These are phyloP conservation scores for Flaveria floridana DNA, from an alignment of 140 eudicot species.

Conservation along the genomic window DNA sequence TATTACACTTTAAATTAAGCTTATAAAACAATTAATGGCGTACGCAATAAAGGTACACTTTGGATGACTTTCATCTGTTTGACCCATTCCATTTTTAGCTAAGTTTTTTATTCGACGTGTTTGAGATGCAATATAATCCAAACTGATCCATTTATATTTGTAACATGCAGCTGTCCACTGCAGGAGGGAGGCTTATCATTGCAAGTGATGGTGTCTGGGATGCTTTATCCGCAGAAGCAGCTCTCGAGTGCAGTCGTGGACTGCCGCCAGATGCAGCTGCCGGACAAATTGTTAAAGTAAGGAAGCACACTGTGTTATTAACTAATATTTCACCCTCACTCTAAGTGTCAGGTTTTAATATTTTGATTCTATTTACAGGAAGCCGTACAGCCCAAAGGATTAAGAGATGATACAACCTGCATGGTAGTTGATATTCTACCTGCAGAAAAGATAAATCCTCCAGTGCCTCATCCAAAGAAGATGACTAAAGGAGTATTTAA, in stretches of 20 bases:
- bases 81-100: neutral
- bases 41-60: neutral
- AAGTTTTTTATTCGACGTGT: neutral
- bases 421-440: slow-evolving; percentile 78
- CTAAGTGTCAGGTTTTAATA: slow-evolving; percentile 12
- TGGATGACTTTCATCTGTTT: neutral
- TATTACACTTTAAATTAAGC: neutral
- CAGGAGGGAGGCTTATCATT: slow-evolving; percentile 81
- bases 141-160: slow-evolving; percentile 7
- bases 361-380: slow-evolving; percentile 45
- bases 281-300: slow-evolving; percentile 81
- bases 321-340: slow-evolving; percentile 1
- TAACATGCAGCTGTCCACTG: slow-evolving; percentile 64
- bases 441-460: slow-evolving; percentile 62
- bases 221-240: slow-evolving; percentile 73
- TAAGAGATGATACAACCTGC: slow-evolving; percentile 94
- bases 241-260: slow-evolving; percentile 78
- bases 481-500: slow-evolving; percentile 66
- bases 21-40: slow-evolving; percentile 3
- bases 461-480: slow-evolving; percentile 66
- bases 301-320: slow-evolving; percentile 4
- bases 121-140: slow-evolving; percentile 10
- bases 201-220: slow-evolving; percentile 99
- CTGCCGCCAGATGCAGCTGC: slow-evolving; percentile 93
- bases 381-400: slow-evolving; percentile 80